A percentile compares a stretch with the other conserved stretches of the same genome.
These are phyloP conservation scores for Hemileia vastatrix DNA, from an alignment of 1,284 basidiomycete genomes.

Conservation along the genomic window DNA sequence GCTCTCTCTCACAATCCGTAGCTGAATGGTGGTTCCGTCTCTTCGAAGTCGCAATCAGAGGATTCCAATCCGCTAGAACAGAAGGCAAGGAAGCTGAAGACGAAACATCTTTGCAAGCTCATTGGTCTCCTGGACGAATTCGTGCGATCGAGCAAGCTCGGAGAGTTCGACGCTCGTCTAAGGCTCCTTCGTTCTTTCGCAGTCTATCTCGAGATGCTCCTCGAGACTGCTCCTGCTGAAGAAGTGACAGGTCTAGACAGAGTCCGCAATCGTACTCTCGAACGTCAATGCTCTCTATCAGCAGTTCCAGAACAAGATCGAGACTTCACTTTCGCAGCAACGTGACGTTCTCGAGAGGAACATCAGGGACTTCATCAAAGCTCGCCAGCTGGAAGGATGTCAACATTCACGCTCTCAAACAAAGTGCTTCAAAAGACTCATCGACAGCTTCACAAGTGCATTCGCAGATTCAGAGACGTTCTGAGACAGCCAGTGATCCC, in stretches of 20 bases:
- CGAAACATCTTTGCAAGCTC: slow-evolving; percentile 58
- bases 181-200: slow-evolving; percentile 62
- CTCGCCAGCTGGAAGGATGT: slow-evolving; percentile 97
- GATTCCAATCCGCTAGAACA: slow-evolving; percentile 46
- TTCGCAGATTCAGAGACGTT: slow-evolving; percentile 80
- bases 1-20: slow-evolving; percentile 53
- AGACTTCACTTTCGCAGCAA: slow-evolving; percentile 56
- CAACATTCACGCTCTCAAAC: slow-evolving; percentile 85
- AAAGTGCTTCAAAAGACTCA: slow-evolving; percentile 85
- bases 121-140: slow-evolving; percentile 74
- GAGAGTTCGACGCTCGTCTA: slow-evolving; percentile 67
- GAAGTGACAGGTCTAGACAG: slow-evolving; percentile 26
- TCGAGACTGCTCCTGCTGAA: slow-evolving; percentile 28
- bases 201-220: slow-evolving; percentile 48
- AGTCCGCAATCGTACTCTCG: slow-evolving; percentile 56
- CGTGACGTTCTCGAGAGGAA: slow-evolving; percentile 66
- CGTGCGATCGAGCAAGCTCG: slow-evolving; percentile 64
- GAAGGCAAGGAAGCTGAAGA: slow-evolving; percentile 49
- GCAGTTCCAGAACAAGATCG: slow-evolving; percentile 55
- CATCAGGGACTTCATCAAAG: slow-evolving; percentile 73
- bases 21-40: slow-evolving; percentile 84
- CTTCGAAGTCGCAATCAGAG: slow-evolving; percentile 68
- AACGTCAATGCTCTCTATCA: slow-evolving; percentile 60
- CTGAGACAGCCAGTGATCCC: slow-evolving; percentile 59
- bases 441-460: slow-evolving; percentile 76